Conservation (phyloP, 192 early-diverging fungal genomes). For the Chytriomyces confervae region DNA sequence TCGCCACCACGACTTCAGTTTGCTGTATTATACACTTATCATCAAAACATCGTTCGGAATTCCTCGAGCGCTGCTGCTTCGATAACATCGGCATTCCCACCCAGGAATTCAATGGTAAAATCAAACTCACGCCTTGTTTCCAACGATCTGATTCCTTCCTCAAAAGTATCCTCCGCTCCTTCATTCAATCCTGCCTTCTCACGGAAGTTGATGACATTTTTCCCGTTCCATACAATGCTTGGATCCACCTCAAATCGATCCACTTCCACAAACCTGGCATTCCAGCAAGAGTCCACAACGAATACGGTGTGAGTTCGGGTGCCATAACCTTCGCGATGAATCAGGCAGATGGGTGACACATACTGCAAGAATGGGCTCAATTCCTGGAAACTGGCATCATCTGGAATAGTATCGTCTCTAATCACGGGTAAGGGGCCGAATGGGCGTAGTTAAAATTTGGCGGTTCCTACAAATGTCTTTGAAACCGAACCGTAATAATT, state of each 20-base stretch:
- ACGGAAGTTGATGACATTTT: neutral
- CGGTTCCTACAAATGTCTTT: neutral
- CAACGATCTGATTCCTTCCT: neutral
- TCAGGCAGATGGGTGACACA: constrained; percentile 44
- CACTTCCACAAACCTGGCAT: constrained; percentile 35
- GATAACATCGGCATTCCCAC: neutral
- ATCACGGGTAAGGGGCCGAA: neutral
- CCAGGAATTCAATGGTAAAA: neutral
- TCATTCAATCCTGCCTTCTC: neutral
- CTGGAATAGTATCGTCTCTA: neutral
- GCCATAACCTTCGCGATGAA: constrained; percentile 33
- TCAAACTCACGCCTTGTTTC: neutral
- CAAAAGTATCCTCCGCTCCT: neutral
- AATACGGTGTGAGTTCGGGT: constrained; percentile 46
- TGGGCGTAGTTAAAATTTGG: neutral
- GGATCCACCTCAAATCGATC: constrained; percentile 24
- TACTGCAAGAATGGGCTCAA: neutral
- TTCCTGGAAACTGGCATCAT: neutral
- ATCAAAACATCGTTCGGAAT: too few relatives aligned
- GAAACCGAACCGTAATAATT: neutral
- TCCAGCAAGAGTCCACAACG: constrained; percentile 28
- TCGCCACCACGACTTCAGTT: too few relatives aligned
- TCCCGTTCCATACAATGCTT: neutral
- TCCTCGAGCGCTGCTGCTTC: too few relatives aligned
- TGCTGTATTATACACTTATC: too few relatives aligned